Evolutionary conservation across 495 filamentous ascomycete species (phyloP).

Genomic region (Daldinia loculata): DNA sequence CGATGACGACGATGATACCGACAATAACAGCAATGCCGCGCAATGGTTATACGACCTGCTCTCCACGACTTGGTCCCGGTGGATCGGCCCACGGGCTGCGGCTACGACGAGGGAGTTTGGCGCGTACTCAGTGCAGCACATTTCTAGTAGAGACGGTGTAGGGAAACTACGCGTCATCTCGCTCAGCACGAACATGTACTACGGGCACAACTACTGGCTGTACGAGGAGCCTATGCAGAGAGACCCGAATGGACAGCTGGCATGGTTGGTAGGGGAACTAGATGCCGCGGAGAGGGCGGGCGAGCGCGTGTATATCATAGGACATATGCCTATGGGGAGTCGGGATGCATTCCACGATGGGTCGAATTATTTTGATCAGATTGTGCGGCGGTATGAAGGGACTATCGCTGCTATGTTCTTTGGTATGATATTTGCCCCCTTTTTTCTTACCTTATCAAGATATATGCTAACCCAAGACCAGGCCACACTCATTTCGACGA

Average conservation of each 20-base stretch:
- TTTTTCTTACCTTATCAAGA: background rate
- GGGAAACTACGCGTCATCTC: constrained; percentile 61
- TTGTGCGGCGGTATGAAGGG: constrained; percentile 60
- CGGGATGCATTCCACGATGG: constrained; percentile 60
- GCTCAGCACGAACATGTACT: constrained; percentile 67
- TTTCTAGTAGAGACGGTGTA: constrained; percentile 39
- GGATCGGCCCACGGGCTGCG: constrained; percentile 53
- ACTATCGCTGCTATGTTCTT: constrained; percentile 66
- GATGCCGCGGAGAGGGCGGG: constrained; percentile 58
- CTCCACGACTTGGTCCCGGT: constrained; percentile 55
- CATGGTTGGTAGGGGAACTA: constrained; percentile 61
- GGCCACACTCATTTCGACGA: constrained; percentile 65
- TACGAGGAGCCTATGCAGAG: constrained; percentile 59
- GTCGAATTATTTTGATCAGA: constrained; percentile 64
- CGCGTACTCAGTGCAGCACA: constrained; percentile 54
- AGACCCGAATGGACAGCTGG: constrained; percentile 58
- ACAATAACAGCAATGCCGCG: constrained; percentile 37
- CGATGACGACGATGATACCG: background rate
- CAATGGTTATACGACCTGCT: constrained; percentile 65
- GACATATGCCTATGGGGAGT: constrained; percentile 61
- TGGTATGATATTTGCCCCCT: constrained; percentile 37
- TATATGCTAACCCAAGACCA: constrained; percentile 7
- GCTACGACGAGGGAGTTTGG: constrained; percentile 52
- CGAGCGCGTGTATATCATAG: constrained; percentile 63
- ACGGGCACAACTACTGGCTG: constrained; percentile 63